Evolutionary conservation across 306 rosid genomes (phyloP).

Genomic region (Dalbergia cultrata): DNA sequence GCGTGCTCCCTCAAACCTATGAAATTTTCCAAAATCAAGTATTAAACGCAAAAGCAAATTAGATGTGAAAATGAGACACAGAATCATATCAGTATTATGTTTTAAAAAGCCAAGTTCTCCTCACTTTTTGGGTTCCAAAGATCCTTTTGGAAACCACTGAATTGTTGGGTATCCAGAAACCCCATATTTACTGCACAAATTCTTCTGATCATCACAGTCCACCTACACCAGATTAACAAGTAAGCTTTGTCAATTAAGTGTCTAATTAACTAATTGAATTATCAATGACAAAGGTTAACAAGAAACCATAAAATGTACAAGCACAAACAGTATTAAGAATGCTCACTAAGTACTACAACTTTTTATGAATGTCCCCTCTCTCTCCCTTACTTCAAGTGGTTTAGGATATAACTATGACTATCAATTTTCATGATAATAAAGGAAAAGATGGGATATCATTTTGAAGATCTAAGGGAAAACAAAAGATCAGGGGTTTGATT

Average conservation of each 20-base stretch:
- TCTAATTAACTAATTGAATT: not conserved
- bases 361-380: not conserved
- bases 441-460: not conserved
- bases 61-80: conserved; percentile 23
- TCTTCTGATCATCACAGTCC: conserved; percentile 69
- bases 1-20: conserved; percentile 85
- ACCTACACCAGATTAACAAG: conserved; percentile 50
- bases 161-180: conserved; percentile 90
- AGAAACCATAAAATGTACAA: conserved; percentile 23
- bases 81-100: conserved; percentile 22
- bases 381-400: too few species aligned
- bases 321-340: not conserved
- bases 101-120: conserved; percentile 37
- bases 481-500: not conserved
- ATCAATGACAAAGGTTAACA: not conserved
- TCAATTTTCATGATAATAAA: not conserved
- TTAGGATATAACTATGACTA: not conserved
- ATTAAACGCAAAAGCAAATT: conserved; percentile 5
- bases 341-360: not conserved
- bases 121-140: conserved; percentile 92
- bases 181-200: conserved; percentile 58
- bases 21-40: conserved; percentile 33
- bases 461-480: not conserved
- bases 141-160: conserved; percentile 92
- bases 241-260: conserved; percentile 16